Conservation (phyloP, 345 rosid genomes). For the Rhizophora mangle region DNA sequence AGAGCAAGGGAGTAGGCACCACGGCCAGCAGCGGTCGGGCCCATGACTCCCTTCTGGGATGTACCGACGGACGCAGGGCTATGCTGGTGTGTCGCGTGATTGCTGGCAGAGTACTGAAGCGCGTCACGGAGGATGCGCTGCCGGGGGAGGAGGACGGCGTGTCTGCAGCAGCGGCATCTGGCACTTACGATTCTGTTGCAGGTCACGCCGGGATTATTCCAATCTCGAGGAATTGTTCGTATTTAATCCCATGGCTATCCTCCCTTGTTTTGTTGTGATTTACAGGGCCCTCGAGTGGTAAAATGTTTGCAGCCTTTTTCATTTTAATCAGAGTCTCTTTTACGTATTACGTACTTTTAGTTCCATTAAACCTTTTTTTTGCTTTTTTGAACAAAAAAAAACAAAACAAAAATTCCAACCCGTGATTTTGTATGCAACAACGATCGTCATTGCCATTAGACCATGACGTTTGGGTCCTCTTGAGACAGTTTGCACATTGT, state of each 20-base stretch:
- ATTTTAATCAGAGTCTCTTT: no score
- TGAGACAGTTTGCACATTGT: no score
- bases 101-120: conserved; percentile 69
- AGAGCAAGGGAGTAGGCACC: conserved; percentile 52
- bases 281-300: conserved; percentile 54
- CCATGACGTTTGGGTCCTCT: no score
- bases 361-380: no score
- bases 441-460: no score
- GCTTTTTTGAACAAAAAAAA: no score
- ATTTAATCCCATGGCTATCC: conserved; percentile 80
- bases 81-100: conserved; percentile 98
- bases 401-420: no score
- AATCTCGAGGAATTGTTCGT: conserved; percentile 79
- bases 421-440: no score
- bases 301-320: no score
- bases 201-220: conserved; percentile 66
- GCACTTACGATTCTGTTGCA: conserved; percentile 77
- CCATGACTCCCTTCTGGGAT: conserved; percentile 55
- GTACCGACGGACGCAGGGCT: conserved; percentile 63
- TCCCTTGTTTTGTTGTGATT: conserved; percentile 93
- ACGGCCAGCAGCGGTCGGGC: conserved; percentile 98
- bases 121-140: conserved; percentile 41
- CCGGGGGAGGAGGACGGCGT: conserved; percentile 29
- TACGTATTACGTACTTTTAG: no score
- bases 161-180: conserved; percentile 13